A percentile compares a stretch with the other conserved stretches of the same genome.
phyloP scores from a whole-genome alignment of 257 asterid species.

The Nicotiana obtusifolia region DNA sequence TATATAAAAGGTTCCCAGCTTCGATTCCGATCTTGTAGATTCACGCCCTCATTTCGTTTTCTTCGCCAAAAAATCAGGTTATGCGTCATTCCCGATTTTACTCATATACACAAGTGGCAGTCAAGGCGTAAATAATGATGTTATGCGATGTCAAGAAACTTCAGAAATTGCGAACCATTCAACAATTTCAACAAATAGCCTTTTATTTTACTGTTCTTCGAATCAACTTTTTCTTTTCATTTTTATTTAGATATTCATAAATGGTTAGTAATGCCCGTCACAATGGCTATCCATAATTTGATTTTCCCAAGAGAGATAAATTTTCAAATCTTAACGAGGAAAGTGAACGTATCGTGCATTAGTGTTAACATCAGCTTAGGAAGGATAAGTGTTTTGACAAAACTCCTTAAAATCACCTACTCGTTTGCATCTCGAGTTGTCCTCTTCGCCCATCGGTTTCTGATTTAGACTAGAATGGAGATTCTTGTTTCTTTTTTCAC shows the following conservation, averaged over 20 bases:
- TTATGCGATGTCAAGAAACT: too few relatives aligned
- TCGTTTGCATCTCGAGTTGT: background rate
- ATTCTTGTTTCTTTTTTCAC: background rate
- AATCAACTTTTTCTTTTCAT: background rate
- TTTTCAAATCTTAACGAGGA: background rate
- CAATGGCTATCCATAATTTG: background rate
- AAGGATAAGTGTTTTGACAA: background rate
- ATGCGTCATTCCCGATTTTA: too few relatives aligned
- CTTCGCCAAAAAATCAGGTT: too few relatives aligned
- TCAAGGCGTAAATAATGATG: too few relatives aligned
- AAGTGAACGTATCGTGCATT: background rate
- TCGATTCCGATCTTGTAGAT: too few relatives aligned
- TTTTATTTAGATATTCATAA: background rate
- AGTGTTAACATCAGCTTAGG: background rate
- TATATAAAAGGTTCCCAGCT: too few relatives aligned
- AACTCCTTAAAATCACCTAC: background rate
- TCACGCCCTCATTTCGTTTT: too few relatives aligned
- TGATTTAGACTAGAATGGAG: background rate
- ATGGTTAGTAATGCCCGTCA: background rate
- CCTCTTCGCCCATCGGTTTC: background rate
- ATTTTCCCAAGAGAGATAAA: too few relatives aligned
- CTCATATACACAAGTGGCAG: too few relatives aligned
- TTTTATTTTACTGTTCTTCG: background rate
- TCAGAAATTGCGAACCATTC: background rate
- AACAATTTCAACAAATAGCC: background rate